Evolutionary conservation across 2,329 filamentous ascomycete species (phyloP).

Genomic region (Cryphonectria nitschkei): DNA sequence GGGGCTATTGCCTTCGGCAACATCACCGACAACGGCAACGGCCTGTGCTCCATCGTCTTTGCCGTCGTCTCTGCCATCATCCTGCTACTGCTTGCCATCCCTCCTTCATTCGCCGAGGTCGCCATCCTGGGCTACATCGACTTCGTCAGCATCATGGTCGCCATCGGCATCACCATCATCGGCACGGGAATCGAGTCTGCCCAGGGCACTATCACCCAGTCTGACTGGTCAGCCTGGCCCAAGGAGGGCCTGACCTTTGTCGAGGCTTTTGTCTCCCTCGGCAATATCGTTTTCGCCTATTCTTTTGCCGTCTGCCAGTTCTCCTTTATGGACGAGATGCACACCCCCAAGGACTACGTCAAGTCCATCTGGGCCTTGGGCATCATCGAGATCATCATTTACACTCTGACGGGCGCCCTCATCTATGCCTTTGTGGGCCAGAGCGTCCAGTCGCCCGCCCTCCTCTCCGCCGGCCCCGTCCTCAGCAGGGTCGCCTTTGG

Average conservation of each 20-base stretch:
- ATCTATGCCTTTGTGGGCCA: slow-evolving; percentile 72
- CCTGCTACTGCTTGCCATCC: slow-evolving; percentile 50
- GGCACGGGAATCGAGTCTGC: slow-evolving; percentile 56
- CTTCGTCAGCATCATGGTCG: slow-evolving; percentile 65
- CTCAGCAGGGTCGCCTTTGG: slow-evolving; percentile 72
- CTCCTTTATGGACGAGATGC: slow-evolving; percentile 59
- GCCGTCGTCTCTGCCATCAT: slow-evolving; percentile 51
- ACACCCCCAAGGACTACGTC: slow-evolving; percentile 49
- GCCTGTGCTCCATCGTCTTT: slow-evolving; percentile 48
- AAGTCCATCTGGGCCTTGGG: slow-evolving; percentile 66
- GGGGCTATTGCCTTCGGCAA: slow-evolving; percentile 71
- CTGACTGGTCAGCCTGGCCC: slow-evolving; percentile 51
- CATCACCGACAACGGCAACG: slow-evolving; percentile 57
- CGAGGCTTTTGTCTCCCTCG: slow-evolving; percentile 62
- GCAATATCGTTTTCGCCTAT: slow-evolving; percentile 75
- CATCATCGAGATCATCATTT: slow-evolving; percentile 64
- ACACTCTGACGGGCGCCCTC: slow-evolving; percentile 67
- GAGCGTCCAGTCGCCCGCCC: slow-evolving; percentile 66
- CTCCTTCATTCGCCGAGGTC: slow-evolving; percentile 53
- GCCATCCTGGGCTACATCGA: slow-evolving; percentile 56
- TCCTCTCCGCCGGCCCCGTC: slow-evolving; percentile 63
- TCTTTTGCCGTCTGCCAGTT: slow-evolving; percentile 58
- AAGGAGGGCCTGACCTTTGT: slow-evolving; percentile 51
- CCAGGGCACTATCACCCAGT: slow-evolving; percentile 35
- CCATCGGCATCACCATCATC: slow-evolving; percentile 69